Conservation (phyloP, 768 basidiomycete species). For the Collybia mongolica region DNA sequence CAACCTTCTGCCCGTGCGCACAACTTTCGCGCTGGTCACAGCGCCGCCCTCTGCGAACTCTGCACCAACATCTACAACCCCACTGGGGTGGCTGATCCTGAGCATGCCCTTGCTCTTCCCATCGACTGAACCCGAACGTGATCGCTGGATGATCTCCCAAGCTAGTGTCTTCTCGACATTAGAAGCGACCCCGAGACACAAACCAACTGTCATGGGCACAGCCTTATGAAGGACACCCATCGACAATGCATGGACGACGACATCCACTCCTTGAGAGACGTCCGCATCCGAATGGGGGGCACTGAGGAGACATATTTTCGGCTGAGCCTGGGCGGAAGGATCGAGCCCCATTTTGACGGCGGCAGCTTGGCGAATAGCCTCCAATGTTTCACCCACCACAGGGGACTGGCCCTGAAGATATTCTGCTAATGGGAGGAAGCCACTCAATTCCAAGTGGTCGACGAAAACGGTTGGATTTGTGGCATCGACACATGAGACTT, state of each 20-base stretch:
- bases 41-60: slow-evolving; percentile 42
- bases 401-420: slow-evolving; percentile 30
- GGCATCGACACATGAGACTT: slow-evolving; percentile 64
- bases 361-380: slow-evolving; percentile 52
- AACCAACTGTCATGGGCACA: slow-evolving; percentile 70
- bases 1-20: slow-evolving; percentile 65
- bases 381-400: slow-evolving; percentile 34
- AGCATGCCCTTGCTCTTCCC: slow-evolving; percentile 28
- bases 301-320: slow-evolving; percentile 63
- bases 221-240: slow-evolving; percentile 75
- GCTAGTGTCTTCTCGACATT: slow-evolving; percentile 53
- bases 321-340: slow-evolving; percentile 61
- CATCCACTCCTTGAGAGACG: slow-evolving; percentile 35
- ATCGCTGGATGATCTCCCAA: slow-evolving; percentile 43
- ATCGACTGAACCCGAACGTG: slow-evolving; percentile 6
- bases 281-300: slow-evolving; percentile 24
- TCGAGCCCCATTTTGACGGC: slow-evolving; percentile 65
- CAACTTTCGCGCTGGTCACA: slow-evolving; percentile 58
- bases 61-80: slow-evolving; percentile 67
- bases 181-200: slow-evolving; percentile 67
- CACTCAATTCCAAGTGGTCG: slow-evolving; percentile 37
- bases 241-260: slow-evolving; percentile 59
- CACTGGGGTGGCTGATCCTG: slow-evolving; percentile 63
- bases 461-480: slow-evolving; percentile 77
- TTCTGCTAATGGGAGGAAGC: slow-evolving; percentile 35